Percentiles rank a stretch among this genome's conserved stretches.
phyloP scores from a whole-genome alignment of 805 yeast species.

The Candida vaughaniae region DNA sequence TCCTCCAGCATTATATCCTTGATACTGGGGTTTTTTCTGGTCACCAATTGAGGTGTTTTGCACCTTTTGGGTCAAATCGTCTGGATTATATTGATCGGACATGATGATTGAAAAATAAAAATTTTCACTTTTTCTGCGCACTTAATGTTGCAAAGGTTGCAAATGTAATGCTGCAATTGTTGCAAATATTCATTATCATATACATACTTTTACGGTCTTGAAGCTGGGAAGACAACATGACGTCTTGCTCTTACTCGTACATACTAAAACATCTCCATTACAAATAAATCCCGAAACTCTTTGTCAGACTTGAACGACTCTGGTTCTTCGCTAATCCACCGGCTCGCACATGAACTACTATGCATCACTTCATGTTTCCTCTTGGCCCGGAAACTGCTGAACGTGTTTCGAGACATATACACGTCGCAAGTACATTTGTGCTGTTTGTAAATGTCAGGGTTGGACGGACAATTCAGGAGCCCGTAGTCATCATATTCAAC shows the following conservation, averaged over 20 bases:
- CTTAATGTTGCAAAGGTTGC: too few relatives aligned
- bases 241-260: too few relatives aligned
- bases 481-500: conserved; percentile 9
- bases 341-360: conserved; percentile 1
- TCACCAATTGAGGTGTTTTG: conserved; percentile 40
- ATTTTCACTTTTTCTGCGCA: conserved; percentile 9
- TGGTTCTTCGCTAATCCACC: conserved; percentile 1
- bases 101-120: conserved; percentile 12
- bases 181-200: too few relatives aligned
- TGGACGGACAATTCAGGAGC: conserved; percentile 14
- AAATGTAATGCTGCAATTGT: too few relatives aligned
- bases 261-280: too few relatives aligned
- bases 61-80: conserved; percentile 44
- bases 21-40: conserved; percentile 24
- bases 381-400: neutral
- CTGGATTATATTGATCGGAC: conserved; percentile 28
- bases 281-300: neutral
- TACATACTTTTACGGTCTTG: too few relatives aligned
- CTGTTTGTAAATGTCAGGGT: conserved; percentile 8
- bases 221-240: too few relatives aligned
- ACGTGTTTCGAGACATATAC: neutral
- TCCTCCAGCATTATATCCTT: conserved; percentile 47
- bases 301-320: neutral
- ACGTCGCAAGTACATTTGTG: conserved; percentile 14
- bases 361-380: conserved; percentile 5